Base-by-base conservation (phyloP, 805 yeast genomes). In the Alloascoidea africana region DNA sequence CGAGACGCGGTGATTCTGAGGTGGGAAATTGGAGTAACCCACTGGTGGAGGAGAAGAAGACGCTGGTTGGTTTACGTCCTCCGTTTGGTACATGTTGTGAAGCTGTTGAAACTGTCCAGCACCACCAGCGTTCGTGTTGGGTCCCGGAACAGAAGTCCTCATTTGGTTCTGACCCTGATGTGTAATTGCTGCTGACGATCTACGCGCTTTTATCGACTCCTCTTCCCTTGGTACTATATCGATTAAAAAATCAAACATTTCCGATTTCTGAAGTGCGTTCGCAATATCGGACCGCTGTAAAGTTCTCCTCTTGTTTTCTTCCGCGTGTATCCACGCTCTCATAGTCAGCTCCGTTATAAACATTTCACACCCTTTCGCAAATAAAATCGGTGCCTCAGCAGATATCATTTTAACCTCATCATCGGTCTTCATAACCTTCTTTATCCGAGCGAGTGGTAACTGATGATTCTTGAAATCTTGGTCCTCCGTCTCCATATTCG, bases 281-380 rank as follows among this genome's bases (percentile, higher is more conserved):
- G 96, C 94, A 44, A 91, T 86, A 53, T 91, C 99, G 1, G 85
- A 75, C 51, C 86, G 81, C 55, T 91, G 99, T 41, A 91, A 62
- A 3, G 99, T 91, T 43, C 99, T 63, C 46, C 99, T 70, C 54
- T 91, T 91, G 60, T 84, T 84, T 51, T 85, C 96, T 56, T 91
- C 97, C 2, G 97, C 96, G 49, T 87, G 96, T 44, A 91, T 85
- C 98, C 98, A 91, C 4, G 98, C 96, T 41, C 99, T 68, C 96
- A 91, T 87, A 11, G 99, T 87, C 39, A 91, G 63, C 55, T 91
- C 99, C 1, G 98, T 87, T 47, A 91, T 89, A 58, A 91, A 91
- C 27, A 91, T 78, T 54, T 91, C 99, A 59, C 98, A 91, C 1
- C 97, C 97, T 57, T 91, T 91, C 35, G 98, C 97, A 62, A 91